Evolutionary conservation across 129 eudicot species (phyloP), one percentile per base, ranked within the genome.

Genomic region (Rutidosis leptorrhynchoides): DNA sequence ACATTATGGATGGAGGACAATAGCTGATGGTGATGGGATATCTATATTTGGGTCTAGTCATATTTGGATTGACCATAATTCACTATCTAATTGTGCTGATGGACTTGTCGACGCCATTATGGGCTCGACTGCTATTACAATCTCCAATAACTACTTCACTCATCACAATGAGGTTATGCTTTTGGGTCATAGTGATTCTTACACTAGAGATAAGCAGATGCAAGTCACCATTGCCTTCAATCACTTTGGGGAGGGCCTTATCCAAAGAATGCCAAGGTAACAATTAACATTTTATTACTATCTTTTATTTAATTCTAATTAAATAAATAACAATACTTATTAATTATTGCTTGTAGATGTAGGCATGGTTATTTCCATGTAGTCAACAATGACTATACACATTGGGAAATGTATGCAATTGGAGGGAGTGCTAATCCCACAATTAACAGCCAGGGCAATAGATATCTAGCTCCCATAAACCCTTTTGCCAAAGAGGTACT

Each of bases 341-440:
- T n/a, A n/a, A n/a, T n/a, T n/a, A n/a, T n/a, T n/a, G n/a, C n/a
- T 29, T 78, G 77, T 83, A 88, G 96, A 78, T 88, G 96, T 48
- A 85, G 96, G 52, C 96, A 82, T 68, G 96, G 96, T 16, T 88
- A 88, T 72, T 88, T 88, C 80, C 96, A 88, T 74, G 96, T 88
- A 63, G 96, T 88, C 74, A 88, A 88, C 83, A 88, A 88, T 62
- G 96, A 88, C 84, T 88, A 88, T 79, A 88, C 96, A 62, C 96
- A 88, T 84, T 84, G 96, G 96, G 96, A 84, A 64, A 88, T 88
- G 96, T 88, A 88, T 66, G 96, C 96, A 10, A 88, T 88, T 62
- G 96, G 96, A 88, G n/a, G n/a, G n/a, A n/a, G n/a, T n/a, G n/a
- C n/a, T n/a, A n/a, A n/a, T n/a, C n/a, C n/a, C n/a, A n/a, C 96